Percentiles rank a stretch among this genome's conserved stretches.
phyloP scores from a whole-genome alignment of 225 moss, liverwort and hornwort species.

The Asterella californica region DNA sequence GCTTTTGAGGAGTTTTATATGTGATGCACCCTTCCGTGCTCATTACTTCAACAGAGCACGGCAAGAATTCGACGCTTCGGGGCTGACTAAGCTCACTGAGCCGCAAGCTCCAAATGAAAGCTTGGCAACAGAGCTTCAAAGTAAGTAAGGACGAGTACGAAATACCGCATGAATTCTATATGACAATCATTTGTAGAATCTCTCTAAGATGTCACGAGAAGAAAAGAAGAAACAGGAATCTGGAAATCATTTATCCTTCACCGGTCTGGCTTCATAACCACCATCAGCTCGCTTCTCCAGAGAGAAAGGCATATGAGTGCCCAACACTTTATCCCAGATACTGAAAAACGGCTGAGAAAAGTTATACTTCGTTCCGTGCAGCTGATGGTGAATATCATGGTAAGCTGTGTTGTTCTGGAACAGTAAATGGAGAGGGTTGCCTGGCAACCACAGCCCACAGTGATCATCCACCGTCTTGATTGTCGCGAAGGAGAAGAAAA shows the following conservation, averaged over 20 bases:
- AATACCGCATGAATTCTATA: constrained; percentile 19
- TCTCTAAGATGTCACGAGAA: background rate
- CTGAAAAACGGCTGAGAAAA: constrained; percentile 95
- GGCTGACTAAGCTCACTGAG: background rate
- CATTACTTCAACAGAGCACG: constrained; percentile 14
- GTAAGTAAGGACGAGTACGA: constrained; percentile 5
- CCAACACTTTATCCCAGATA: constrained; percentile 72
- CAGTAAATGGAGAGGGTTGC: constrained; percentile 73
- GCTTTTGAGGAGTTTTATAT: constrained; percentile 21
- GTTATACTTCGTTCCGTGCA: constrained; percentile 87
- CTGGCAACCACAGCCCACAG: constrained; percentile 83
- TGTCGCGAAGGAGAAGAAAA: constrained; percentile 86
- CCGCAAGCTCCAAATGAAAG: constrained; percentile 11
- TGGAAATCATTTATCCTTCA: constrained; percentile 42
- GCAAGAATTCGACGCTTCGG: constrained; percentile 1
- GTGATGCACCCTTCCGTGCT: constrained; percentile 6
- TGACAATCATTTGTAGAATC: constrained; percentile 19
- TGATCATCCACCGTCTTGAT: constrained; percentile 94
- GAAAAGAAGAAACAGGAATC: background rate
- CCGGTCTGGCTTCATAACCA: constrained; percentile 68
- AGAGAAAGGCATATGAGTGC: constrained; percentile 81
- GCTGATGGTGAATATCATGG: constrained; percentile 93
- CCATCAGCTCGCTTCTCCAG: constrained; percentile 76
- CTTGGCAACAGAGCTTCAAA: constrained; percentile 6
- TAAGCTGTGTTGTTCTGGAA: constrained; percentile 95